Percentiles rank a stretch among this genome's conserved stretches.
These are phyloP conservation scores for Calonectria fujianensis DNA, from an alignment of 2,329 filamentous ascomycete species.

Conservation along the genomic window DNA sequence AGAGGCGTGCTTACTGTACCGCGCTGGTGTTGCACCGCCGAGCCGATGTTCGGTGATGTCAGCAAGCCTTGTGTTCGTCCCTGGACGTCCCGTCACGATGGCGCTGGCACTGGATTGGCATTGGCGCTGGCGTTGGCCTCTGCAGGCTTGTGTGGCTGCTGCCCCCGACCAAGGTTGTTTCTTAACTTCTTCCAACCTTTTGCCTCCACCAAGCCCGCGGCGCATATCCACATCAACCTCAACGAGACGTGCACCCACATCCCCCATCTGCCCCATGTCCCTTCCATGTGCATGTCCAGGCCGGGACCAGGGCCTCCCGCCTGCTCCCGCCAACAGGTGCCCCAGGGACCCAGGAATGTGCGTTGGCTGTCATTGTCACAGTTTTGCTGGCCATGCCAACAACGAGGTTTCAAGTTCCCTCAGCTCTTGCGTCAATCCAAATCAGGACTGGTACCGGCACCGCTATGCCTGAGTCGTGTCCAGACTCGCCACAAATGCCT, in stretches of 20 bases:
- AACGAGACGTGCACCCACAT: constrained; percentile 41
- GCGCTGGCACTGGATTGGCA: constrained; percentile 5
- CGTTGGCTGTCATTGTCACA: constrained; percentile 35
- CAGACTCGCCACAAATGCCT: constrained; percentile 11
- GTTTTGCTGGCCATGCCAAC: constrained; percentile 36
- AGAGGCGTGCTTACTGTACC: background rate
- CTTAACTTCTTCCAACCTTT: constrained; percentile 18
- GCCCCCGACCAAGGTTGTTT: constrained; percentile 18
- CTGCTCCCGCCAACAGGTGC: constrained; percentile 34
- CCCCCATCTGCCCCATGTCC: constrained; percentile 47
- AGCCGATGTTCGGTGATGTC: constrained; percentile 50
- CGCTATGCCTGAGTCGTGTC: constrained; percentile 15
- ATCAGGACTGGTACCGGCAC: constrained; percentile 3
- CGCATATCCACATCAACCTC: constrained; percentile 9
- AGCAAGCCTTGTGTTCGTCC: constrained; percentile 43
- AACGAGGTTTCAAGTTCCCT: constrained; percentile 31
- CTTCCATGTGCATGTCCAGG: constrained; percentile 24
- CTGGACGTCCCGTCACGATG: constrained; percentile 27
- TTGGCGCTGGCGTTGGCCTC: constrained; percentile 11
- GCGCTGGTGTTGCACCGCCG: constrained; percentile 15
- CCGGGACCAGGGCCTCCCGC: constrained; percentile 45
- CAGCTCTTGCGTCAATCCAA: constrained; percentile 7
- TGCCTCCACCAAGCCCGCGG: constrained; percentile 16
- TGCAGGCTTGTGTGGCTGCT: constrained; percentile 13
- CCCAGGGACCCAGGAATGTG: constrained; percentile 39